phyloP scores from a whole-genome alignment of 2,329 filamentous ascomycete genomes.

The Microsporum audouinii region DNA sequence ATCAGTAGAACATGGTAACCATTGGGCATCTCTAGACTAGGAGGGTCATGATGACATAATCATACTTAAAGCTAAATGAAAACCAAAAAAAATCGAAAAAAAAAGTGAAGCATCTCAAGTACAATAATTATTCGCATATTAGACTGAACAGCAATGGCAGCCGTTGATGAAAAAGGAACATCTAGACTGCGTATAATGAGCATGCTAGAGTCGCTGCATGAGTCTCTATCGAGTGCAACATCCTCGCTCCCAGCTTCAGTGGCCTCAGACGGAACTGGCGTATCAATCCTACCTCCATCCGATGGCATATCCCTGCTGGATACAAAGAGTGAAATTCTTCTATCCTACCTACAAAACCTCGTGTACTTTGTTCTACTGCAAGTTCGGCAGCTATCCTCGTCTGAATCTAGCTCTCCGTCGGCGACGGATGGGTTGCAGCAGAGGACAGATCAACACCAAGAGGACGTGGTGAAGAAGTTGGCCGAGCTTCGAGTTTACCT shows the following conservation, averaged over 20 bases:
- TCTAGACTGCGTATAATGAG: constrained; percentile 15
- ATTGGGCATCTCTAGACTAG: too few relatives aligned
- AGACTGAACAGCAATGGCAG: background rate
- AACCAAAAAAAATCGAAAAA: background rate
- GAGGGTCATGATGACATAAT: too few relatives aligned
- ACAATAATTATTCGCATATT: too few relatives aligned
- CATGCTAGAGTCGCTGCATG: constrained; percentile 26
- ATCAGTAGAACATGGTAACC: too few relatives aligned
- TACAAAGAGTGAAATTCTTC: constrained; percentile 90
- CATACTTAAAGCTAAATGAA: too few relatives aligned
- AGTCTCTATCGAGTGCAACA: constrained; percentile 25
- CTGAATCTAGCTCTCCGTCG: background rate
- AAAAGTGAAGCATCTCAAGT: background rate
- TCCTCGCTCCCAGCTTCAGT: constrained; percentile 25
- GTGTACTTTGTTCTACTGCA: constrained; percentile 79
- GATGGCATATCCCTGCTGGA: constrained; percentile 91
- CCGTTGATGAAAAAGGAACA: background rate
- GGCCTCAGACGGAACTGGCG: constrained; percentile 39
- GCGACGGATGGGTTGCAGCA: constrained; percentile 22
- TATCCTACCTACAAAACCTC: constrained; percentile 90
- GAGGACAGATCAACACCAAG: constrained; percentile 18
- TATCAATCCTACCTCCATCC: constrained; percentile 61
- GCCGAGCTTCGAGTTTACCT: constrained; percentile 83
- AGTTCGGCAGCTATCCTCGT: constrained; percentile 46
- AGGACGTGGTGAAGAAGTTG: constrained; percentile 68